Conservation (phyloP, 164 flowering plant species). For the Annona squamosa region DNA sequence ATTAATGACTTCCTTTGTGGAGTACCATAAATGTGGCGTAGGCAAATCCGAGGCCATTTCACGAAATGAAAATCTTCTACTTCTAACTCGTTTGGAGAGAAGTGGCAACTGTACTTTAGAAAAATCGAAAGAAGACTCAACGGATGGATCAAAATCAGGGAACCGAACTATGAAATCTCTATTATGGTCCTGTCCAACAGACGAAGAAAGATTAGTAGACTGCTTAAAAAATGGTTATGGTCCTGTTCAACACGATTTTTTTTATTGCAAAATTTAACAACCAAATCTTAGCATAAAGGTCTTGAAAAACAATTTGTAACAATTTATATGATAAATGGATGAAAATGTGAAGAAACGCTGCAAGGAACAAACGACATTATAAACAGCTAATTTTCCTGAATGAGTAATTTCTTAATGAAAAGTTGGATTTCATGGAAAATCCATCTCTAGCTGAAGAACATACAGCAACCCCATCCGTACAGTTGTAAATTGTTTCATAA, state of each 20-base stretch:
- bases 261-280: neutral
- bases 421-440: neutral
- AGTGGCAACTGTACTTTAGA: conserved; percentile 21
- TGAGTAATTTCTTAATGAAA: neutral
- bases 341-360: too few species aligned
- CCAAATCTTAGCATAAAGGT: neutral
- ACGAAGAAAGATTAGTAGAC: too few species aligned
- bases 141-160: conserved; percentile 88
- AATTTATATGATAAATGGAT: neutral
- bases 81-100: conserved; percentile 11
- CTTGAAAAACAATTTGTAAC: neutral
- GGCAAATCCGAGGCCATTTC: conserved; percentile 41
- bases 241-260: neutral
- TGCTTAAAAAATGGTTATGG: too few species aligned
- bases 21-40: conserved; percentile 83
- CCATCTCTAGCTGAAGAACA: conserved; percentile 17
- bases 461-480: conserved; percentile 93
- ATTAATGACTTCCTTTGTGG: conserved; percentile 43
- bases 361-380: neutral
- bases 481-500: conserved; percentile 77
- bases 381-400: neutral
- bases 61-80: conserved; percentile 41
- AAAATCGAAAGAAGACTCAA: conserved; percentile 10
- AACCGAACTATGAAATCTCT: conserved; percentile 75
- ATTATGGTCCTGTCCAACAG: conserved; percentile 70